Evolutionary conservation across 2,329 filamentous ascomycete genomes (phyloP).

Genomic region (Xylaria digitata): DNA sequence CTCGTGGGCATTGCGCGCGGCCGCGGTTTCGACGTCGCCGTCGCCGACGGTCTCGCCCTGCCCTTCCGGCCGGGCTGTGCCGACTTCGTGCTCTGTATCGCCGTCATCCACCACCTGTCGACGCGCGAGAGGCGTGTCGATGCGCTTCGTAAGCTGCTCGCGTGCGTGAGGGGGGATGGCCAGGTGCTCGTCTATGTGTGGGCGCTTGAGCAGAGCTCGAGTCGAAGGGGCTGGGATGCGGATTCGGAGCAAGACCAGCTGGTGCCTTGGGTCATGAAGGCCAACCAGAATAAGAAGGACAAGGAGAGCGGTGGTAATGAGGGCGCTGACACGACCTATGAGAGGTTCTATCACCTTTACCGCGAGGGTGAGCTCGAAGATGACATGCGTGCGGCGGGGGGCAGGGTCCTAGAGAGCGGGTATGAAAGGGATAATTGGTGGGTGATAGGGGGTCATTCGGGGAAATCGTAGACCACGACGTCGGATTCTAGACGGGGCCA

Average conservation of each 20-base stretch:
- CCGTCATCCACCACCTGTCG: slow-evolving; percentile 93
- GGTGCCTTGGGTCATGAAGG: slow-evolving; percentile 89
- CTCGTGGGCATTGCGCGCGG: slow-evolving; percentile 63
- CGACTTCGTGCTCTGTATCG: slow-evolving; percentile 94
- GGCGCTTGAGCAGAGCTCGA: slow-evolving; percentile 91
- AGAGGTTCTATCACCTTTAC: slow-evolving; percentile 96
- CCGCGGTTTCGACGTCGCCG: slow-evolving; percentile 64
- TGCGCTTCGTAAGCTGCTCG: slow-evolving; percentile 77
- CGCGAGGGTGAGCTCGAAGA: slow-evolving; percentile 85
- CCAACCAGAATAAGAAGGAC: slow-evolving; percentile 43
- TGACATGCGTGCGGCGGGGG: slow-evolving; percentile 80
- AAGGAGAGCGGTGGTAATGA: slow-evolving; percentile 15
- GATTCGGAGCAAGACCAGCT: slow-evolving; percentile 88
- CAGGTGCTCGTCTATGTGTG: slow-evolving; percentile 89
- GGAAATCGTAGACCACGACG: slow-evolving; percentile 24
- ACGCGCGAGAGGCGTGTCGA: slow-evolving; percentile 77
- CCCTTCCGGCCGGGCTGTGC: slow-evolving; percentile 72
- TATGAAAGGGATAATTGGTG: slow-evolving; percentile 99
- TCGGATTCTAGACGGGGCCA: slow-evolving; percentile 18
- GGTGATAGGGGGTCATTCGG: slow-evolving; percentile 70
- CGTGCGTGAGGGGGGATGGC: slow-evolving; percentile 69
- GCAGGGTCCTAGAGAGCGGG: slow-evolving; percentile 78
- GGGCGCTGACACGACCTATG: slow-evolving; percentile 65
- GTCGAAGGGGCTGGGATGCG: slow-evolving; percentile 89
- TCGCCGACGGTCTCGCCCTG: slow-evolving; percentile 85